Evolutionary conservation across 148 eudicot genomes (phyloP).

Genomic region (Dianthus caryophyllus): DNA sequence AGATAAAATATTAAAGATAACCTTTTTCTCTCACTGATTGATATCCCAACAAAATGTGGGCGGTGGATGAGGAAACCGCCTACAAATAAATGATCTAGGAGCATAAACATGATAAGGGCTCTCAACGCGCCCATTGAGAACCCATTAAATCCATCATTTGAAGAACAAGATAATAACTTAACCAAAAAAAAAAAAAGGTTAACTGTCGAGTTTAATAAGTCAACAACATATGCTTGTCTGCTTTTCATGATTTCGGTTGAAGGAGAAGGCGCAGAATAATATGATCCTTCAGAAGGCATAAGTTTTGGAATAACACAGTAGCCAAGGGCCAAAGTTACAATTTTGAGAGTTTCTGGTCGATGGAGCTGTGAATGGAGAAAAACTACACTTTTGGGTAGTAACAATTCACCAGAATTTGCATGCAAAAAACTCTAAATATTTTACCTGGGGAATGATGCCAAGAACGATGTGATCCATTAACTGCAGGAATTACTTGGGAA

Average conservation of each 20-base stretch:
- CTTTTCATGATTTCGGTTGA: conserved; percentile 25
- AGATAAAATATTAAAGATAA: background rate
- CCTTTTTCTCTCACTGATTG: background rate
- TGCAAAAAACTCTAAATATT: background rate
- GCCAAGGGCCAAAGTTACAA: conserved; percentile 6
- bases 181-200: background rate
- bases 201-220: background rate
- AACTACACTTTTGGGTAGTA: background rate
- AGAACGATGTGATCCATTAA: conserved; percentile 16
- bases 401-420: background rate
- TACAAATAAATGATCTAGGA: background rate
- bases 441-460: conserved; percentile 19
- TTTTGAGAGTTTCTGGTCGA: background rate
- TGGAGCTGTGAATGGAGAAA: conserved; percentile 13
- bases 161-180: background rate
- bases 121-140: conserved; percentile 16
- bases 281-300: conserved; percentile 28
- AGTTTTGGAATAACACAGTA: conserved; percentile 17
- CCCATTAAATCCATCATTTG: background rate
- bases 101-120: conserved; percentile 17
- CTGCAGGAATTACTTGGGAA: conserved; percentile 14
- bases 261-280: conserved; percentile 39
- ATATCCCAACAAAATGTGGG: conserved; percentile 9
- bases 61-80: conserved; percentile 9
- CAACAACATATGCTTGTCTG: conserved; percentile 19